These are phyloP conservation scores for Lactarius trivialis DNA, from an alignment of 768 basidiomycete species.

Conservation along the genomic window DNA sequence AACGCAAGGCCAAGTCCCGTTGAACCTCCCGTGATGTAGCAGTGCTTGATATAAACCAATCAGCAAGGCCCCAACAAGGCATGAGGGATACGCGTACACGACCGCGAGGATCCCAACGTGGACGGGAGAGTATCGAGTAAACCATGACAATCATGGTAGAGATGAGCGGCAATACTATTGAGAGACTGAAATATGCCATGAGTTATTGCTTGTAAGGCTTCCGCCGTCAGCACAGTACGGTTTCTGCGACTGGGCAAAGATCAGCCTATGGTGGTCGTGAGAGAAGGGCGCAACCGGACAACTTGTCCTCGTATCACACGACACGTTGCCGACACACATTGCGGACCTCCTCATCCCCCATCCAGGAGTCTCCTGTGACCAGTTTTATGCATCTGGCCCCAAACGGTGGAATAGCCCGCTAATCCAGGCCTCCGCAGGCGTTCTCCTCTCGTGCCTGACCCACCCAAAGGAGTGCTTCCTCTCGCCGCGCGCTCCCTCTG, in stretches of 20 bases:
- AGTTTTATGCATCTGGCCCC: not conserved
- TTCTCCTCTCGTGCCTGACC: not conserved
- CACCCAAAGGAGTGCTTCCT: not conserved
- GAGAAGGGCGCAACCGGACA: not conserved
- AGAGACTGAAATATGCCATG: not conserved
- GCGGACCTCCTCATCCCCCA: not conserved
- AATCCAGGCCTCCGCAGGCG: not conserved
- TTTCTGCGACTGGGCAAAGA: not conserved
- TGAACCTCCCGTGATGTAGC: slow-evolving; percentile 83
- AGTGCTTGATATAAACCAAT: slow-evolving; percentile 47
- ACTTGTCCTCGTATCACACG: not conserved
- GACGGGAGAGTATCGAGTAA: slow-evolving; percentile 25
- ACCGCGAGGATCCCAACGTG: slow-evolving; percentile 28
- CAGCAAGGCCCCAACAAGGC: not conserved
- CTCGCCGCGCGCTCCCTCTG: not conserved
- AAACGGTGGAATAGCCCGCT: not conserved
- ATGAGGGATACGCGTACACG: slow-evolving; percentile 9
- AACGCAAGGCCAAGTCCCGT: slow-evolving; percentile 74
- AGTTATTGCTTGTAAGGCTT: not conserved
- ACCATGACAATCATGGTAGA: slow-evolving; percentile 9
- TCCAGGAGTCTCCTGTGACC: not conserved
- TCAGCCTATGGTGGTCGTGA: not conserved
- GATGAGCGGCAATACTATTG: not conserved
- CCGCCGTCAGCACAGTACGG: not conserved
- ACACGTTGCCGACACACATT: not conserved